phyloP scores from a whole-genome alignment of 2,329 filamentous ascomycete genomes.

The Pestalotiopsis sp. region DNA sequence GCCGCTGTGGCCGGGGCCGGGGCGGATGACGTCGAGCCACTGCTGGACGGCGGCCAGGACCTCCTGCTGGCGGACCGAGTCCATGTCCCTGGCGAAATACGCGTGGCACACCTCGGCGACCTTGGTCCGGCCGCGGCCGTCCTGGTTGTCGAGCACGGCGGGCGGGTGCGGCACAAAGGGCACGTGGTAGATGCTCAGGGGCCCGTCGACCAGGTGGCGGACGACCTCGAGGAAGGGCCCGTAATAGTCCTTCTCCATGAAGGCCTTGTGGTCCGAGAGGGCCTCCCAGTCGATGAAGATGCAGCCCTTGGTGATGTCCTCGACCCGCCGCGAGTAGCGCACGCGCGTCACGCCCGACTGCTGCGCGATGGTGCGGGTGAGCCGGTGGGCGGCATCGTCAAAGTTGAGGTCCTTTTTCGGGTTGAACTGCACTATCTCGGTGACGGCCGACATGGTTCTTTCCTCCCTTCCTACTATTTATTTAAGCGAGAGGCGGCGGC shows the following conservation, averaged over 20 bases:
- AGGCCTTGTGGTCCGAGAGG: constrained; percentile 22
- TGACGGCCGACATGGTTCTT: constrained; percentile 27
- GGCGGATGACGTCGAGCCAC: constrained; percentile 11
- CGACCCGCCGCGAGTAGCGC: constrained; percentile 20
- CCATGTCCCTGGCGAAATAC: constrained; percentile 20
- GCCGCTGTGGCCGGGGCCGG: constrained; percentile 17
- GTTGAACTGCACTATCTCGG: constrained; percentile 24
- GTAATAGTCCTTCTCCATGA: constrained; percentile 19
- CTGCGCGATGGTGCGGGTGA: constrained; percentile 17
- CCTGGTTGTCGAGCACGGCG: constrained; percentile 15
- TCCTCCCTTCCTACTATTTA: neutral
- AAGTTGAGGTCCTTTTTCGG: constrained; percentile 18
- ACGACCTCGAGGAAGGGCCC: constrained; percentile 19
- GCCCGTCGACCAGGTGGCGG: neutral
- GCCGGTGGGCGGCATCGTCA: constrained; percentile 3
- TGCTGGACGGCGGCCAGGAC: neutral
- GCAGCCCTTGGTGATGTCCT: constrained; percentile 17
- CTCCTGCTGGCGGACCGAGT: constrained; percentile 9
- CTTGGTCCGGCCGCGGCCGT: constrained; percentile 2
- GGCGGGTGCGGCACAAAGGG: constrained; percentile 22
- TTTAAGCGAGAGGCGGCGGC: too few species aligned
- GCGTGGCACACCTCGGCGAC: constrained; percentile 22
- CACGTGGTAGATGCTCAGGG: constrained; percentile 22
- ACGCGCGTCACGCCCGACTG: constrained; percentile 25
- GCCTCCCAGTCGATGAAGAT: constrained; percentile 29